These are phyloP conservation scores for Fusarium stilboides DNA, from an alignment of 2,329 filamentous ascomycete species.

Conservation along the genomic window DNA sequence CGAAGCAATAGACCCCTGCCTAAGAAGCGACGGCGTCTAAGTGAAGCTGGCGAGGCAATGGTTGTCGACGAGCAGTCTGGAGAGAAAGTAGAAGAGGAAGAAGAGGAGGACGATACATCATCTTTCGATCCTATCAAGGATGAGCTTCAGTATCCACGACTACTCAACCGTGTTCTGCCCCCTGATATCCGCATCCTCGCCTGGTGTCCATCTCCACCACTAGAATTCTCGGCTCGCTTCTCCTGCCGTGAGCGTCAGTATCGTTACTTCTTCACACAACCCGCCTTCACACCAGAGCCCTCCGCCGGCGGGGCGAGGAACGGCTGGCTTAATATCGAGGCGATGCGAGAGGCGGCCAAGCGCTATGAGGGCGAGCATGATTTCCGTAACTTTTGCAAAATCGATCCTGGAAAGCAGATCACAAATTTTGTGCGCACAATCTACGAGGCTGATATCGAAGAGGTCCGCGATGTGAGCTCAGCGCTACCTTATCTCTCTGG, in stretches of 20 bases:
- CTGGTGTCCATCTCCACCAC: constrained; percentile 88
- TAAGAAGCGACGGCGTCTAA: constrained; percentile 45
- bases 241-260: constrained; percentile 93
- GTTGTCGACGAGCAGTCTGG: constrained; percentile 37
- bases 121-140: constrained; percentile 78
- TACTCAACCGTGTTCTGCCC: constrained; percentile 90
- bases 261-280: constrained; percentile 98
- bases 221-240: constrained; percentile 90
- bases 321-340: constrained; percentile 89
- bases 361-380: constrained; percentile 88
- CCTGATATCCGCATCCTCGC: constrained; percentile 91
- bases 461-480: constrained; percentile 70
- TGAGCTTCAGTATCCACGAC: constrained; percentile 86
- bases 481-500: constrained; percentile 70
- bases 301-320: constrained; percentile 61
- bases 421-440: constrained; percentile 85
- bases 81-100: constrained; percentile 36
- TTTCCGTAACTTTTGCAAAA: constrained; percentile 97
- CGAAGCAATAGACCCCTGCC: constrained; percentile 81
- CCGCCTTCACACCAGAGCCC: constrained; percentile 79
- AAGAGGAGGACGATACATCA: constrained; percentile 36
- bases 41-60: constrained; percentile 46
- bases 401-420: constrained; percentile 92
- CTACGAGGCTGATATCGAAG: constrained; percentile 83
- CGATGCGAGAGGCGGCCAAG: constrained; percentile 87